phyloP scores from a whole-genome alignment of 2,329 filamentous ascomycete genomes.

The Aureobasidium mangrovei region DNA sequence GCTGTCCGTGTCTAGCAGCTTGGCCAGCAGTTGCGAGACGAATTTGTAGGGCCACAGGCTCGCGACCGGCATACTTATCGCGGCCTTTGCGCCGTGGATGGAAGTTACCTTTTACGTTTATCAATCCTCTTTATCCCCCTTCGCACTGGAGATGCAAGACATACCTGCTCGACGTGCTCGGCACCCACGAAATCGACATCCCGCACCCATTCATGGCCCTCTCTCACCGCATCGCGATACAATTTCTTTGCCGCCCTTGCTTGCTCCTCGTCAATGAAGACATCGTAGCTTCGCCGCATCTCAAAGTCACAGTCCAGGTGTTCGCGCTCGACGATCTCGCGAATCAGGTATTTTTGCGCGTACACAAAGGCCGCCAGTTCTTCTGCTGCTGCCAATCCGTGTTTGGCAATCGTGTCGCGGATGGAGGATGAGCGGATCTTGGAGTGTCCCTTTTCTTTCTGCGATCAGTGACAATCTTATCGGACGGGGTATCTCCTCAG shows the following conservation, averaged over 20 bases:
- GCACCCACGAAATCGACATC: background rate
- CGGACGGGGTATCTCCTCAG: background rate
- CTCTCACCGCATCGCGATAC: slow-evolving; percentile 18
- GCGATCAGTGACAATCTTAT: background rate
- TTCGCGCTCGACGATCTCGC: slow-evolving; percentile 31
- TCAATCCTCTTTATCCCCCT: background rate
- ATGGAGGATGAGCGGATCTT: slow-evolving; percentile 30
- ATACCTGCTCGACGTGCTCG: background rate
- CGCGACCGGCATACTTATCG: slow-evolving; percentile 38
- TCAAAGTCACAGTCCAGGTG: slow-evolving; percentile 39
- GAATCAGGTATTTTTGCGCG: slow-evolving; percentile 25
- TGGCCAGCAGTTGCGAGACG: slow-evolving; percentile 37
- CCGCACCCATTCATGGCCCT: slow-evolving; percentile 13
- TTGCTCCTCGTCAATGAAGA: slow-evolving; percentile 21
- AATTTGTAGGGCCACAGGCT: slow-evolving; percentile 35
- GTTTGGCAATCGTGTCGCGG: slow-evolving; percentile 19
- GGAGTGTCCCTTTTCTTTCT: slow-evolving; percentile 22
- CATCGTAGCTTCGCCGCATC: slow-evolving; percentile 30
- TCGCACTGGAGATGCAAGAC: background rate
- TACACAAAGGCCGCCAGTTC: slow-evolving; percentile 27
- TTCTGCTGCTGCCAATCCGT: slow-evolving; percentile 25
- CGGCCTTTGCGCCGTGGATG: slow-evolving; percentile 35
- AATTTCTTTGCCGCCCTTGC: slow-evolving; percentile 29
- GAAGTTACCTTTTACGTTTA: slow-evolving; percentile 24
- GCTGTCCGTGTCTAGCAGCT: slow-evolving; percentile 35